Evolutionary conservation across 2,329 filamentous ascomycete genomes (phyloP).

Genomic region (Myotisia sp.): DNA sequence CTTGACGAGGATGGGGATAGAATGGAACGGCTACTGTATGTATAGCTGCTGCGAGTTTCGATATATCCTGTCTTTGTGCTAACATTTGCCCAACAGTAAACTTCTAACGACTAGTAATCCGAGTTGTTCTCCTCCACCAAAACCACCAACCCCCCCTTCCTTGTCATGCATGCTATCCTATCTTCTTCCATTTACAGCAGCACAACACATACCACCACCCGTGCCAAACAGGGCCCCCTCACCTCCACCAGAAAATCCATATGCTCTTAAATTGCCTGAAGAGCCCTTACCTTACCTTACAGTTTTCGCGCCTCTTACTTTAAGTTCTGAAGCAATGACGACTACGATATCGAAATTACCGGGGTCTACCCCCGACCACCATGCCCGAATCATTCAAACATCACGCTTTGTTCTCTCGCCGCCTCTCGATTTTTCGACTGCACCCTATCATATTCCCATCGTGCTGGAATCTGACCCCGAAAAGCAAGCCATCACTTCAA

Average conservation of each 20-base stretch:
- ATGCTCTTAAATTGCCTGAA: constrained; percentile 38
- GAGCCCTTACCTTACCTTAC: constrained; percentile 57
- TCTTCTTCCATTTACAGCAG: constrained; percentile 28
- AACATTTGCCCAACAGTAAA: constrained; percentile 17
- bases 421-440: constrained; percentile 23
- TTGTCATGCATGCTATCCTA: constrained; percentile 27
- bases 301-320: constrained; percentile 54
- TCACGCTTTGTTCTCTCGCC: constrained; percentile 25
- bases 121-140: constrained; percentile 14
- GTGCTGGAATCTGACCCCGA: constrained; percentile 24
- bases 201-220: constrained; percentile 9
- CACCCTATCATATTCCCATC: constrained; percentile 22
- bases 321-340: constrained; percentile 24
- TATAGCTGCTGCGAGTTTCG: constrained; percentile 5
- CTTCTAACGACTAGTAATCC: constrained; percentile 20
- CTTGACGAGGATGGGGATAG: constrained; percentile 23
- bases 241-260: constrained; percentile 48
- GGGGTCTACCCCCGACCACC: constrained; percentile 12
- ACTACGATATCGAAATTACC: constrained; percentile 5
- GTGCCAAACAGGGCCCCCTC: constrained; percentile 12
- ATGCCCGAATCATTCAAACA: constrained; percentile 22
- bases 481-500: constrained; percentile 21
- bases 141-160: constrained; percentile 15
- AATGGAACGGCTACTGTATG: constrained; percentile 23
- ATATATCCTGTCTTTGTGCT: constrained; percentile 9